phyloP scores from a whole-genome alignment of 257 asterid genomes.

The Oldenlandia corymbosa region DNA sequence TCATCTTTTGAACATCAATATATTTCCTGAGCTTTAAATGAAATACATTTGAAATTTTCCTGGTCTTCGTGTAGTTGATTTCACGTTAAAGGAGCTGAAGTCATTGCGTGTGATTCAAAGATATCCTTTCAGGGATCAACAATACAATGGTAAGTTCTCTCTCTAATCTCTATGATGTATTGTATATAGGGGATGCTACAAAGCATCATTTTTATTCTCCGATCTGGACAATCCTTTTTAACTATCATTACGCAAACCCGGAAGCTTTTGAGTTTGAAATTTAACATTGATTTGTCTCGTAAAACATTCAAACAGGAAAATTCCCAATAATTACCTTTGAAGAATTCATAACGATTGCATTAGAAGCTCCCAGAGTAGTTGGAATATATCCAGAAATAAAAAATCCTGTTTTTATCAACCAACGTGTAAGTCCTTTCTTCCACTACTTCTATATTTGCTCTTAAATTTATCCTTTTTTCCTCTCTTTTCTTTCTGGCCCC shows the following conservation, averaged over 20 bases:
- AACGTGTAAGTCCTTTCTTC: slow-evolving; percentile 49
- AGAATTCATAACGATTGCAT: slow-evolving; percentile 73
- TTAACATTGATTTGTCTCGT: background rate
- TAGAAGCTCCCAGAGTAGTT: slow-evolving; percentile 81
- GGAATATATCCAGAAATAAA: slow-evolving; percentile 98
- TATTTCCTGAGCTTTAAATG: background rate
- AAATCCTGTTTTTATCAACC: slow-evolving; percentile 82
- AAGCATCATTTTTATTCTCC: background rate
- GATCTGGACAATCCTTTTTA: background rate
- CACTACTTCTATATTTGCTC: slow-evolving; percentile 11
- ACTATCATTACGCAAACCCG: no score
- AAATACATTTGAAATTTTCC: slow-evolving; percentile 9
- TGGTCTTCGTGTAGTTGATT: slow-evolving; percentile 58
- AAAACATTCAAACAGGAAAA: slow-evolving; percentile 46
- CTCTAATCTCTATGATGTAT: background rate
- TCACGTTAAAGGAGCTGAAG: slow-evolving; percentile 71
- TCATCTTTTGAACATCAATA: background rate
- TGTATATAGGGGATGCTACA: background rate
- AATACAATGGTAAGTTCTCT: slow-evolving; percentile 62
- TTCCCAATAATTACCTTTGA: slow-evolving; percentile 85
- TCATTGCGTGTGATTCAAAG: slow-evolving; percentile 74
- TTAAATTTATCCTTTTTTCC: background rate
- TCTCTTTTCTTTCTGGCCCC: no score
- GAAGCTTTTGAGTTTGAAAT: background rate
- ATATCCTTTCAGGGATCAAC: slow-evolving; percentile 71